Evolutionary conservation across 1,284 basidiomycete genomes (phyloP).

Genomic region (Microbotryum scabiosae): DNA sequence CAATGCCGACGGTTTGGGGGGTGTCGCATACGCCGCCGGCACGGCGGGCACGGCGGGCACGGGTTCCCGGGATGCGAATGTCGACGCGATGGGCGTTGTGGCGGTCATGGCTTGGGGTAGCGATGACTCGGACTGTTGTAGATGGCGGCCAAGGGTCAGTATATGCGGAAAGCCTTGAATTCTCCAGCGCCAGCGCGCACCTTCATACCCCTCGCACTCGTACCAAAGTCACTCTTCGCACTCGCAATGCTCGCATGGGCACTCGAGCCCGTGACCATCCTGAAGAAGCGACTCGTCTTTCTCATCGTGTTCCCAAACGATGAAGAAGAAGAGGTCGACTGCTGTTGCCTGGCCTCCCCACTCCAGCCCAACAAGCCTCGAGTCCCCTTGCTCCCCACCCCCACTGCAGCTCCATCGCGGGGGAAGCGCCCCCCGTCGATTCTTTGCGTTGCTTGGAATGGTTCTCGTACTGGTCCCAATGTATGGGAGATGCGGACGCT

Average conservation of each 20-base stretch:
- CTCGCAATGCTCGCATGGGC: not conserved
- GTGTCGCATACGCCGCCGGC: not conserved
- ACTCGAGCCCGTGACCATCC: conserved; percentile 15
- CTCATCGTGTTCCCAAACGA: conserved; percentile 30
- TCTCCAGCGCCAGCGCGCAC: too few relatives aligned
- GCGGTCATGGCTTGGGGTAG: not conserved
- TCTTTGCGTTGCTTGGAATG: too few relatives aligned
- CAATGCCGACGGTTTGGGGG: not conserved
- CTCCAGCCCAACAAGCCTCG: too few relatives aligned
- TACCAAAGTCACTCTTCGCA: too few relatives aligned
- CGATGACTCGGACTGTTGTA: not conserved
- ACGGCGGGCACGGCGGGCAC: conserved; percentile 23
- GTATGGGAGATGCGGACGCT: too few relatives aligned
- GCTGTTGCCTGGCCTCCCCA: not conserved
- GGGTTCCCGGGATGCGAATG: conserved; percentile 8
- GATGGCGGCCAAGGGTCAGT: not conserved
- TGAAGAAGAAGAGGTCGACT: not conserved
- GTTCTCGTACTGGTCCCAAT: too few relatives aligned
- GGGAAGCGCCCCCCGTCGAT: too few relatives aligned
- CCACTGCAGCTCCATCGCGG: too few relatives aligned
- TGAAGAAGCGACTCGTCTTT: conserved; percentile 34
- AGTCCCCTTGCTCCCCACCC: too few relatives aligned
- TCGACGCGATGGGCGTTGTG: conserved; percentile 2
- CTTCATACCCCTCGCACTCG: not conserved
- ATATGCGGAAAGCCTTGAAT: not conserved